These are phyloP conservation scores for Malus hybrid DNA, from an alignment of 331 rosid genomes.

Conservation along the genomic window DNA sequence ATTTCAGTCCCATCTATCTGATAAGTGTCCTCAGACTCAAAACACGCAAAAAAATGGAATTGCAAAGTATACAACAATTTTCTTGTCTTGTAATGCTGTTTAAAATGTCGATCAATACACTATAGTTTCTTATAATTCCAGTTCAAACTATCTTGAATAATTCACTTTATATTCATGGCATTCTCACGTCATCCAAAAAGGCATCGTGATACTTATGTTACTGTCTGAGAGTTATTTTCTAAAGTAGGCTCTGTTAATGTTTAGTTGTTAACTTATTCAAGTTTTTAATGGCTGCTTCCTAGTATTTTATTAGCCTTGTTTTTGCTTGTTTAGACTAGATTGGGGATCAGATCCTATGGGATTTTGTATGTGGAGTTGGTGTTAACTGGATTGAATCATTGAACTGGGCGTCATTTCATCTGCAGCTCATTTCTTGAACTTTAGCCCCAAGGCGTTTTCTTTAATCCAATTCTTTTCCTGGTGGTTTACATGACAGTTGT, in stretches of 20 bases:
- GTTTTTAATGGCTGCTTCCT: not conserved
- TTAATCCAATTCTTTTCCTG: conserved; percentile 6
- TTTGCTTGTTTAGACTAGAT: not conserved
- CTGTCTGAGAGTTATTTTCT: not conserved
- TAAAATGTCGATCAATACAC: not conserved
- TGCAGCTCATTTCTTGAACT: not conserved
- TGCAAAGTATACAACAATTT: not conserved
- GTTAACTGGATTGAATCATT: not conserved
- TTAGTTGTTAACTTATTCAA: not conserved
- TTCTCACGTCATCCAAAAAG: not conserved
- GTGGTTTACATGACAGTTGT: conserved; percentile 49
- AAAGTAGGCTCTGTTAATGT: not conserved
- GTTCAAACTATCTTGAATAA: not conserved
- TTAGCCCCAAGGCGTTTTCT: not conserved
- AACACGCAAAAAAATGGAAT: no score
- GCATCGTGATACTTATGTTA: not conserved
- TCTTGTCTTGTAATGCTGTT: not conserved
- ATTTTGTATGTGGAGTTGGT: not conserved
- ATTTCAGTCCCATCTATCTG: no score
- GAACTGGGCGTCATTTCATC: not conserved
- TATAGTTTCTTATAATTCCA: not conserved
- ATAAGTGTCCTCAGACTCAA: no score
- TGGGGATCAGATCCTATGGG: not conserved
- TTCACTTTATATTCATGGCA: not conserved
- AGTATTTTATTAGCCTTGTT: not conserved